Conservation (phyloP, 495 filamentous ascomycete genomes). For the Neurospora cerealis region DNA sequence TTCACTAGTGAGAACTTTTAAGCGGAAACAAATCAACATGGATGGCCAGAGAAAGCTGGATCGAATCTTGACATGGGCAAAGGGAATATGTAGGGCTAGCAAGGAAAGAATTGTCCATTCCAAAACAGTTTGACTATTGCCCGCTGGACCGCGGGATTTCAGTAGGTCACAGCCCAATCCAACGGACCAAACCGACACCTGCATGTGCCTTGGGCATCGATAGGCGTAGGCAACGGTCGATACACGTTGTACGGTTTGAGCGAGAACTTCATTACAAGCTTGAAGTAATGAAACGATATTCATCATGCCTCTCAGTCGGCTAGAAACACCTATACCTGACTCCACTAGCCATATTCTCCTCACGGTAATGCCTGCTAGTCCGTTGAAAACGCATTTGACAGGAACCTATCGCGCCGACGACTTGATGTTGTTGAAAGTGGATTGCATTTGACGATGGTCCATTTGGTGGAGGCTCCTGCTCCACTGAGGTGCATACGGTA, state of each 20-base stretch:
- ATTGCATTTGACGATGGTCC: neutral
- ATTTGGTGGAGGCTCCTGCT: neutral
- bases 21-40: too few species aligned
- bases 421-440: neutral
- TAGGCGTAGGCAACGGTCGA: neutral
- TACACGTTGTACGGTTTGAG: neutral
- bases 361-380: neutral
- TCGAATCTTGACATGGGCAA: too few species aligned
- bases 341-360: neutral
- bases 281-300: neutral
- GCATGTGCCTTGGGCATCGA: neutral
- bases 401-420: neutral
- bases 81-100: too few species aligned
- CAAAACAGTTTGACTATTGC: too few species aligned
- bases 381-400: neutral
- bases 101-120: too few species aligned
- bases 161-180: too few species aligned
- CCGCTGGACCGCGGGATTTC: too few species aligned
- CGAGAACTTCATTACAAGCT: neutral
- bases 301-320: neutral
- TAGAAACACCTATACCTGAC: neutral
- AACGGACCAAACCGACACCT: too few species aligned
- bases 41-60: too few species aligned
- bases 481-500: neutral
- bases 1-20: too few species aligned